phyloP scores from a whole-genome alignment of 345 rosid genomes.

The Lagerstroemia speciosa region DNA sequence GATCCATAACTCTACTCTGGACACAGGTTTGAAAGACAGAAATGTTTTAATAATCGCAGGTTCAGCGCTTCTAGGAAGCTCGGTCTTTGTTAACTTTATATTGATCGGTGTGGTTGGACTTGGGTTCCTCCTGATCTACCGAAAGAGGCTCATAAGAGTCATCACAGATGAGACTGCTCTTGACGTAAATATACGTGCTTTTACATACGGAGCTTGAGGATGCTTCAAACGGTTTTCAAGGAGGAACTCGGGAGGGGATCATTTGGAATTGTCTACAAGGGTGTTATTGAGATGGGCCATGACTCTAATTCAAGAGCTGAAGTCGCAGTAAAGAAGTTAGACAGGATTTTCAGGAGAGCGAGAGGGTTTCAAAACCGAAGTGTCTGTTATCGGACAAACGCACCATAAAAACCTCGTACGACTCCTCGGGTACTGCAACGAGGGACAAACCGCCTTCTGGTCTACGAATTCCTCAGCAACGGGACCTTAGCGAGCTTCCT shows the following conservation, averaged over 20 bases:
- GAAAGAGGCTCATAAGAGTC: background rate
- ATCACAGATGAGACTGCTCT: slow-evolving; percentile 3
- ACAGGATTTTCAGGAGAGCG: slow-evolving; percentile 27
- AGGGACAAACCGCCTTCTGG: slow-evolving; percentile 37
- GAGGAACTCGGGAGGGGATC: slow-evolving; percentile 35
- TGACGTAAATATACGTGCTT: slow-evolving; percentile 17
- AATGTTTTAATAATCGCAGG: slow-evolving; percentile 12
- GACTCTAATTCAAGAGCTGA: background rate
- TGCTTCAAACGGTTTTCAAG: slow-evolving; percentile 29
- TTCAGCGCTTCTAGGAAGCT: slow-evolving; percentile 22
- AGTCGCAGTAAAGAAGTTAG: slow-evolving; percentile 38
- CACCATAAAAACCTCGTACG: slow-evolving; percentile 48
- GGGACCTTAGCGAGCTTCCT: slow-evolving; percentile 38
- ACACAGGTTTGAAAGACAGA: background rate
- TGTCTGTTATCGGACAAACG: slow-evolving; percentile 33
- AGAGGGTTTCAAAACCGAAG: slow-evolving; percentile 47
- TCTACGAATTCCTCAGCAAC: slow-evolving; percentile 44
- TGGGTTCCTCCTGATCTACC: slow-evolving; percentile 4
- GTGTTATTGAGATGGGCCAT: slow-evolving; percentile 13
- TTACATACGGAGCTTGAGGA: slow-evolving; percentile 26
- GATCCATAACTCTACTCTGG: slow-evolving; percentile 9
- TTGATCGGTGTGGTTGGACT: slow-evolving; percentile 9
- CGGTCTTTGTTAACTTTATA: slow-evolving; percentile 13
- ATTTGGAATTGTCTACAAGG: slow-evolving; percentile 26
- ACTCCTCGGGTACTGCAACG: slow-evolving; percentile 41